Evolutionary conservation across 2,329 filamentous ascomycete species (phyloP).

Genomic region (Pseudogymnoascus destructans): DNA sequence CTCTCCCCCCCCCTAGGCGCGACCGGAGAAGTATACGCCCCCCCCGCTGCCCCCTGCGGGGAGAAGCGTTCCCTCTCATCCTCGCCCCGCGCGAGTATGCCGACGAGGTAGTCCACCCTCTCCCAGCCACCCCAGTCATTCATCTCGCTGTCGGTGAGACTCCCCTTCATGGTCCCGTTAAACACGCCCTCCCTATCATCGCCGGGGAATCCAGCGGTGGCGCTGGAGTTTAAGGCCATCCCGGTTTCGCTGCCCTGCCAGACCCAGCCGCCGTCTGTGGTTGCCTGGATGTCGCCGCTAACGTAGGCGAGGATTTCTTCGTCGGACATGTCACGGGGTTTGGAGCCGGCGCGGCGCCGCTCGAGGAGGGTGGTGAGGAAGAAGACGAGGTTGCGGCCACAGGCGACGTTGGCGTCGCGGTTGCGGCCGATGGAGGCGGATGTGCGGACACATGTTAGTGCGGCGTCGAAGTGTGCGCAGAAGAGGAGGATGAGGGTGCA

Average conservation of each 20-base stretch:
- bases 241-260: constrained; percentile 54
- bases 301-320: constrained; percentile 83
- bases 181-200: constrained; percentile 25
- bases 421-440: constrained; percentile 57
- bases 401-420: constrained; percentile 60
- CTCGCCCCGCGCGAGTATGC: constrained; percentile 35
- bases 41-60: neutral
- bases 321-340: constrained; percentile 15
- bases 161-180: constrained; percentile 20
- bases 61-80: neutral
- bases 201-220: constrained; percentile 11
- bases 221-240: constrained; percentile 19
- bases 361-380: constrained; percentile 58
- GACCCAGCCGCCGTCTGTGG: constrained; percentile 66
- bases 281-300: constrained; percentile 74
- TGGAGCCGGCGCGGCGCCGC: constrained; percentile 30
- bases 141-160: constrained; percentile 42
- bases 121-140: constrained; percentile 74
- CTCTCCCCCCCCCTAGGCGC: neutral
- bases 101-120: constrained; percentile 51
- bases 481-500: constrained; percentile 71
- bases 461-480: constrained; percentile 57
- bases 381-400: constrained; percentile 70
- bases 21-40: neutral
- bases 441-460: constrained; percentile 59